Evolutionary conservation across 2,329 filamentous ascomycete species (phyloP), one percentile per base, ranked within the genome.

Genomic region (Coniochaeta prunicola): DNA sequence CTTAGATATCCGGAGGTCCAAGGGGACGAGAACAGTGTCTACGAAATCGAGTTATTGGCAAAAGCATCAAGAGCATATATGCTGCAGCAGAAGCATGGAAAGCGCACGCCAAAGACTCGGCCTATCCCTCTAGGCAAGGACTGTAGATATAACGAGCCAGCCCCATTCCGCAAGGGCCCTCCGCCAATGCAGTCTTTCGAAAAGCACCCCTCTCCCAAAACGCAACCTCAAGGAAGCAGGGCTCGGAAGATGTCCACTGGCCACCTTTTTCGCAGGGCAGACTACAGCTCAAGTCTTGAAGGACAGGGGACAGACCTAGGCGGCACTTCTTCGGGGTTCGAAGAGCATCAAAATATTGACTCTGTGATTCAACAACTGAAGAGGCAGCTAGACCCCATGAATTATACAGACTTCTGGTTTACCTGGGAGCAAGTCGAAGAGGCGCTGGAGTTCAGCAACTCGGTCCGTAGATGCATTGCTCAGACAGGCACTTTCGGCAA

Each of bases 361-460:
- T 3, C 9, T 17, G 53, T 36, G 26, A 55, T 55, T n/a, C 53
- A 17, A 4, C 19, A 21, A 19, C 17, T 55, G 30, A 55, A 55
- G 21, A 55, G 36, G 33, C 53, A 55, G 53, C 53, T 55, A 17
- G 53, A 55, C 53, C 53, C 53, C 19, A 2, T 55, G 30, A 55
- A 55, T 28, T 55, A 55, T n/a, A 12, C 53, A n/a, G 30, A 36
- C 19, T 55, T 55, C 24, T 33, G 53, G 30, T 55, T 55, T 15
- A 55, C 53, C 1, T 6, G 6, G 2, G 30, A 21, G 7, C 53
- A 55, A 13, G 31, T 21, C n/a, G 30, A 55, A 2, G n/a, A 4
- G n/a, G 33, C 33, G 30, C 33, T 55, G 19, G 53, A 7, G 19
- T 55, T 55, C 30, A 34, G 53, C 53, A 55, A 55, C 53, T 55